Evolutionary conservation across 495 filamentous ascomycete species (phyloP).

Genomic region (Penicillium fimorum): DNA sequence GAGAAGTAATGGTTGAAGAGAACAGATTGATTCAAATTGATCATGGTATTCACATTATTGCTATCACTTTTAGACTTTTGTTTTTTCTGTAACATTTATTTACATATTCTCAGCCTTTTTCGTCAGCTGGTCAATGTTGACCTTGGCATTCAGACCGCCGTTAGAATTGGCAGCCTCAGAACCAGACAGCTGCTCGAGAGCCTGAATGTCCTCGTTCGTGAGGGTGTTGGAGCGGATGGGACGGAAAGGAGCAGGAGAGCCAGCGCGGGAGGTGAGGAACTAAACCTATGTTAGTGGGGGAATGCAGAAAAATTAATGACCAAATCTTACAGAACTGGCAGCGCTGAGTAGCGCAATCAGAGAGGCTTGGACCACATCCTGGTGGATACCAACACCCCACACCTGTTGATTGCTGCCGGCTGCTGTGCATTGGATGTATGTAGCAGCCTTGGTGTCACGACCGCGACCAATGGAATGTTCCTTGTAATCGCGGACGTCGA

Average conservation of each 20-base stretch:
- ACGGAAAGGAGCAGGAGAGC: conserved; percentile 49
- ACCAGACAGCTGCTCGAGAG: conserved; percentile 40
- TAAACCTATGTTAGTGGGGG: conserved; percentile 22
- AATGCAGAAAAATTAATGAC: not conserved
- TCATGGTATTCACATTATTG: conserved; percentile 27
- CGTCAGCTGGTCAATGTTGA: conserved; percentile 39
- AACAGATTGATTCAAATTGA: not conserved
- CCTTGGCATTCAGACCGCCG: conserved; percentile 27
- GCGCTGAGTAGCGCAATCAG: conserved; percentile 86
- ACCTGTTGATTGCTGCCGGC: conserved; percentile 65
- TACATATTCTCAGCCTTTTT: conserved; percentile 36
- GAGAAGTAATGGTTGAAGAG: not conserved
- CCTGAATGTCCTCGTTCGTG: conserved; percentile 45
- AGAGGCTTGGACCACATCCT: conserved; percentile 90
- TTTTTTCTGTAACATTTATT: conserved; percentile 12
- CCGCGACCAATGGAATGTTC: conserved; percentile 88
- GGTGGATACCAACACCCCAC: conserved; percentile 95
- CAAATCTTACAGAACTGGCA: conserved; percentile 76
- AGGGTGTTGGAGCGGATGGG: conserved; percentile 47
- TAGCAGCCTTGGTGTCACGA: conserved; percentile 81
- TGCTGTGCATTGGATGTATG: conserved; percentile 87
- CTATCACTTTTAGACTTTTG: conserved; percentile 11
- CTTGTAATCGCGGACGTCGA: conserved; percentile 94
- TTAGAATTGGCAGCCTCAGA: conserved; percentile 21
- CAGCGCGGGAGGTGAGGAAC: conserved; percentile 48